Base-by-base conservation (phyloP, 1,139 yeast species). In the Diutina pseudorugosa region DNA sequence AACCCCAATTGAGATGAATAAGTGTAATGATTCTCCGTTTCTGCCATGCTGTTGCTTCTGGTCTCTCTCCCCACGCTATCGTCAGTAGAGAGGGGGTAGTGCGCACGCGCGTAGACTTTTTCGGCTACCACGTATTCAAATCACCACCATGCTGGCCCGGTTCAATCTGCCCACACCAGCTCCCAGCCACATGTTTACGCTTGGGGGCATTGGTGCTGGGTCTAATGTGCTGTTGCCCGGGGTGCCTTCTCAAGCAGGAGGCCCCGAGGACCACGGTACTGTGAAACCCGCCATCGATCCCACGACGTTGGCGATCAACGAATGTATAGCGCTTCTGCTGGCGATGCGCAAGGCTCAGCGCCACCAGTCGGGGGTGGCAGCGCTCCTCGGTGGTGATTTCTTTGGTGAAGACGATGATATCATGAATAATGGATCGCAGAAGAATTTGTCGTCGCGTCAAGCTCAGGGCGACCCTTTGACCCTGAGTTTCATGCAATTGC, bases 301-400 rank as follows among this genome's bases (percentile, higher is more conserved):
- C 16, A 79, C 85, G 56, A 86, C 95, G 4, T 80, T 91, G 59
- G 85, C 89, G 57, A 83, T 89, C 57, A 87, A 87, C 64, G 98
- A 93, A 69, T 89, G 97, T 65, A 85, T 89, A 65, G 75, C 84
- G 53, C 79, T 93, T 55, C 83, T 94, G 19, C 84, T 95, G 16
- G 93, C 95, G 33, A 90, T 93, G 96, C 76, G 98, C 52, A 91
- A 91, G 65, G 79, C 83, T 63, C 77, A 86, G 52, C 80, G 94
- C 58, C 85, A 88, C 82, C 76, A 85, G 59, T 80, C 91, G 43
- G 95, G 96, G 3, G 94, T 90, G 51, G 94, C 96, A 6, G 90
- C 96, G 7, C 81, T 91, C 48, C 71, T 91, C 47, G 87, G 94
- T 2, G 84, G 82, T 21, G 73, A 70, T 55, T 80, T 69, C 57